Percentiles rank a stretch among this genome's conserved stretches.
Conservation (phyloP, 495 filamentous ascomycete species). For the Copromyces sp. region DNA sequence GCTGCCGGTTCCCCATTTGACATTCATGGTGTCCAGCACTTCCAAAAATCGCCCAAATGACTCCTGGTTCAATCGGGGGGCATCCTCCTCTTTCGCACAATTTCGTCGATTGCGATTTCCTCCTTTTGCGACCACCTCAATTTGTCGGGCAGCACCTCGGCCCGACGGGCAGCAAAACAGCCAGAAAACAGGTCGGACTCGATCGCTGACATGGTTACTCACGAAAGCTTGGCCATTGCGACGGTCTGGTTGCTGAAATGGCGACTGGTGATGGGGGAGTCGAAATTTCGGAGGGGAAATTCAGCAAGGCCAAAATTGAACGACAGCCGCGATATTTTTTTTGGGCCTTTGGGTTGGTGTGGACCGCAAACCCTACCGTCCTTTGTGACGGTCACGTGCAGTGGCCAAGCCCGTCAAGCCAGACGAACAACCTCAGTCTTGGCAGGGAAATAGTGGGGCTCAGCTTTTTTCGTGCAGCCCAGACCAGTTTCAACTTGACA, state of each 20-base stretch:
- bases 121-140: neutral
- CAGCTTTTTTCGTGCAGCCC: neutral
- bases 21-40: neutral
- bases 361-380: conserved; percentile 27
- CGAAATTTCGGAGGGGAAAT: conserved; percentile 25
- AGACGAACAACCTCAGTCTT: neutral
- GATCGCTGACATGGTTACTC: conserved; percentile 17
- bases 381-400: conserved; percentile 22
- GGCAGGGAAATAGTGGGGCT: neutral
- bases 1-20: neutral
- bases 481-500: neutral
- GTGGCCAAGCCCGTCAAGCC: neutral
- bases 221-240: conserved; percentile 45
- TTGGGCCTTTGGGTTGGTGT: conserved; percentile 16
- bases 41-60: neutral
- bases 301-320: conserved; percentile 20
- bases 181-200: neutral
- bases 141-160: conserved; percentile 1
- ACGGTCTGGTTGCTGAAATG: conserved; percentile 24
- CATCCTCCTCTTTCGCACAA: neutral
- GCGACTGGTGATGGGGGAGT: conserved; percentile 24
- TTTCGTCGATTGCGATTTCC: neutral
- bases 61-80: neutral
- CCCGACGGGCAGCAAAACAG: neutral
- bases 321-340: conserved; percentile 24